These are phyloP conservation scores for Beauveria varroae DNA, from an alignment of 2,329 filamentous ascomycete species.

Conservation along the genomic window DNA sequence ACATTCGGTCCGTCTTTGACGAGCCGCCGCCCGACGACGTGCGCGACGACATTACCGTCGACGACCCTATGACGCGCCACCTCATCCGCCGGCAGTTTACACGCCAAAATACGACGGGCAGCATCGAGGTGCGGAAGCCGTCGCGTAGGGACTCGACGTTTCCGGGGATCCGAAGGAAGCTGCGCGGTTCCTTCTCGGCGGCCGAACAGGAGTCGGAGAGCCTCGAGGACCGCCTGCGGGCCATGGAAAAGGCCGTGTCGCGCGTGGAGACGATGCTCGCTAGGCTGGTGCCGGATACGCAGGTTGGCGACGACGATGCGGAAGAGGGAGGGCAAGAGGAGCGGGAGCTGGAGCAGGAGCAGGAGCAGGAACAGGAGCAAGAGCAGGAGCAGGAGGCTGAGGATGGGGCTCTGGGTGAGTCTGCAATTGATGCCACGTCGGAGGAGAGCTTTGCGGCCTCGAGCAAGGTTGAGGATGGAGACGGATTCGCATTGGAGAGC, in stretches of 20 bases:
- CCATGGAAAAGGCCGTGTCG: constrained; percentile 42
- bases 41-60: constrained; percentile 48
- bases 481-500: constrained; percentile 22
- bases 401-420: constrained; percentile 17
- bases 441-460: constrained; percentile 1
- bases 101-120: constrained; percentile 32
- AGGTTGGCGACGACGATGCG: constrained; percentile 18
- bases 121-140: constrained; percentile 20
- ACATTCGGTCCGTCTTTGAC: constrained; percentile 67
- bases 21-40: constrained; percentile 58
- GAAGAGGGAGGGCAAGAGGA: constrained; percentile 21
- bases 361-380: constrained; percentile 22
- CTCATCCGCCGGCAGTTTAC: constrained; percentile 51
- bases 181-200: constrained; percentile 41
- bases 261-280: constrained; percentile 42
- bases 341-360: constrained; percentile 18
- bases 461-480: constrained; percentile 15
- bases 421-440: constrained; percentile 4
- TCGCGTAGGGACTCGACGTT: constrained; percentile 51
- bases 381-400: constrained; percentile 20
- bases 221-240: constrained; percentile 36
- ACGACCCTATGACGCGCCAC: constrained; percentile 51
- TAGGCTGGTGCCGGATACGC: constrained; percentile 26
- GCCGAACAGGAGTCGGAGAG: constrained; percentile 34
- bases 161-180: constrained; percentile 39